Base-by-base conservation (phyloP, 129 eudicot genomes). In the Logfia minima region DNA sequence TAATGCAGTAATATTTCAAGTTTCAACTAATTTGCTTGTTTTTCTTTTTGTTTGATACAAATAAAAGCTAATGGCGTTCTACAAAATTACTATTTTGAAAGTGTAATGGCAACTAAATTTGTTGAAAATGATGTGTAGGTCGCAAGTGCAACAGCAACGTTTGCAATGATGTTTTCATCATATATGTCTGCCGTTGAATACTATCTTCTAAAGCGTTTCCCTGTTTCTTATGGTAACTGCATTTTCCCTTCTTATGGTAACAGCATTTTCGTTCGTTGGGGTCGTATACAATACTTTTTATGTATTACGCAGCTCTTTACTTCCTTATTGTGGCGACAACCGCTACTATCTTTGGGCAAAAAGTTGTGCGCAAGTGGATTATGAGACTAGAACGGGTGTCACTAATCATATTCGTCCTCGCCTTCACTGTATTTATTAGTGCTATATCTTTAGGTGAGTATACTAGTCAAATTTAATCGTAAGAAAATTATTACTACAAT, bases 141-240 rank as follows among this genome's bases (percentile, higher is more conserved):
- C 75, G 83, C 98, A 83, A 94, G 98, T 91, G 98, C 98, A 74
- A 94, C 98, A 3, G 97, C 98, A 51, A 94, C 96, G 55, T 94
- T 94, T 76, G 98, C 97, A n/a, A 94, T 94, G 98, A 89, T 86
- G 83, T 94, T 94, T 83, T 94, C 98, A 64, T 89, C 98, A 6
- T 94, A 97, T 31, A 94, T 94, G 97, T 94, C 98, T 9, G 98
- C 92, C 51, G 92, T 94, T 11, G 98, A 94, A 81, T 94, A 94
- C 74, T 94, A 94, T 84, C 96, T 94, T 80, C 76, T 94, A 70
- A 91, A 86, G 72, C 97, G 98, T 61, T 94, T 94, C 45, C 98
- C 98, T 0, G 89, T 94, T 75, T 96, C 98, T 75, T 91, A 86
- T 28, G 97, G 98, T 94, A 80, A 84, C 83, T 76, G 51, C 66